Conservation (phyloP, 2,329 filamentous ascomycete species). For the Hypoxylon sp. region DNA sequence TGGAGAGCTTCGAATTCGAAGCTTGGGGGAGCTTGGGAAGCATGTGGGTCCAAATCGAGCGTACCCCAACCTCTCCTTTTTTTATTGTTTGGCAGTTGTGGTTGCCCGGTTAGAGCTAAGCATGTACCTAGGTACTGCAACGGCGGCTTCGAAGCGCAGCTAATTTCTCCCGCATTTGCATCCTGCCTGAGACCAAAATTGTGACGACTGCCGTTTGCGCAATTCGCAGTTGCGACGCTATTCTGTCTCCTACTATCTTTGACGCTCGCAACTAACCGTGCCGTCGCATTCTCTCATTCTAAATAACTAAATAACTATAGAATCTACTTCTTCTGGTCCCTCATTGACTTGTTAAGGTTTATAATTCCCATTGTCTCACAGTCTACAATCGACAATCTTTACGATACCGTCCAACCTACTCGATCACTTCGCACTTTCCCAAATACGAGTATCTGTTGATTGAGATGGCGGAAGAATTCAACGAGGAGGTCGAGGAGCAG, state of each 20-base stretch:
- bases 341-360: conserved; percentile 5
- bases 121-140: not conserved
- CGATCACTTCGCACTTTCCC: not conserved
- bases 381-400: conserved; percentile 4
- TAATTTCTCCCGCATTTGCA: conserved; percentile 3
- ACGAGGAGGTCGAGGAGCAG: conserved; percentile 53
- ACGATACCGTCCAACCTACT: not conserved
- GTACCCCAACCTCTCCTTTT: conserved; percentile 19
- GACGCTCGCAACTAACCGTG: not conserved
- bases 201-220: conserved; percentile 13
- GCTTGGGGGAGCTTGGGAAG: conserved; percentile 9
- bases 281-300: conserved; percentile 30
- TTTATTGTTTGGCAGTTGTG: not conserved
- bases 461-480: conserved; percentile 52
- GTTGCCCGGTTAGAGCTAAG: too few species aligned
- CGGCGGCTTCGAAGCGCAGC: conserved; percentile 1
- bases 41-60: conserved; percentile 17
- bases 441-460: not conserved
- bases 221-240: conserved; percentile 17
- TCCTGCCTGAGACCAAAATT: conserved; percentile 12
- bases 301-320: not conserved
- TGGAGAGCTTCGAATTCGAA: not conserved
- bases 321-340: not conserved
- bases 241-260: conserved; percentile 8
- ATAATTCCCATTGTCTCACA: not conserved